Conservation (phyloP, 768 basidiomycete genomes). For the Hebeloma cylindrosporum region DNA sequence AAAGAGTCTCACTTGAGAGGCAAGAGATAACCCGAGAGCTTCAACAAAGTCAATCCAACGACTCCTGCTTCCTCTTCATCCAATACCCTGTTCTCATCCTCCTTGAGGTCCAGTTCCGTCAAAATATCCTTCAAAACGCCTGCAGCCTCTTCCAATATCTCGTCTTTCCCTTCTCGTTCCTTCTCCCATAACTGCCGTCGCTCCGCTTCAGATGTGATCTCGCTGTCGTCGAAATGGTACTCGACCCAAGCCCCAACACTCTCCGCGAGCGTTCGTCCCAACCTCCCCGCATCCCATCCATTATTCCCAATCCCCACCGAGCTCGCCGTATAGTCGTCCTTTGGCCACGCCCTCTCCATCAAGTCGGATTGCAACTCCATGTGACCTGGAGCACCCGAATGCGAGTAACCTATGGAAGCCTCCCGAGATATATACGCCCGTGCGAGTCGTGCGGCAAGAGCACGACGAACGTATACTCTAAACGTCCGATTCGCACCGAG, state of each 20-base stretch:
- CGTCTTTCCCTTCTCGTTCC: constrained; percentile 42
- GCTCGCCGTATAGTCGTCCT: constrained; percentile 47
- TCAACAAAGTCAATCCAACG: constrained; percentile 59
- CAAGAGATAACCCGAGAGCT: constrained; percentile 57
- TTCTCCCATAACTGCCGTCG: constrained; percentile 24
- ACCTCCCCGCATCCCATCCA: constrained; percentile 64
- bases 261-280: constrained; percentile 53
- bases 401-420: constrained; percentile 50
- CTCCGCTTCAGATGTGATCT: constrained; percentile 22
- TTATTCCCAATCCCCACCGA: constrained; percentile 33
- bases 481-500: constrained; percentile 64
- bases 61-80: constrained; percentile 71
- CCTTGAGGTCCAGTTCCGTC: constrained; percentile 67
- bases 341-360: constrained; percentile 74
- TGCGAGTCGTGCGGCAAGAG: constrained; percentile 60
- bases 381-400: constrained; percentile 58
- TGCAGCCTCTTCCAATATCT: constrained; percentile 67
- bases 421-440: constrained; percentile 63
- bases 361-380: constrained; percentile 62
- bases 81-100: constrained; percentile 48
- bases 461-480: constrained; percentile 61
- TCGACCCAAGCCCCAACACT: constrained; percentile 63
- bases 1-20: constrained; percentile 53
- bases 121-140: constrained; percentile 71
- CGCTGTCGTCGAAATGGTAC: constrained; percentile 30